Evolutionary conservation across 192 early-diverging fungal genomes (phyloP), one percentile per base, ranked within the genome.

Genomic region (Backusella parvicylindrica): DNA sequence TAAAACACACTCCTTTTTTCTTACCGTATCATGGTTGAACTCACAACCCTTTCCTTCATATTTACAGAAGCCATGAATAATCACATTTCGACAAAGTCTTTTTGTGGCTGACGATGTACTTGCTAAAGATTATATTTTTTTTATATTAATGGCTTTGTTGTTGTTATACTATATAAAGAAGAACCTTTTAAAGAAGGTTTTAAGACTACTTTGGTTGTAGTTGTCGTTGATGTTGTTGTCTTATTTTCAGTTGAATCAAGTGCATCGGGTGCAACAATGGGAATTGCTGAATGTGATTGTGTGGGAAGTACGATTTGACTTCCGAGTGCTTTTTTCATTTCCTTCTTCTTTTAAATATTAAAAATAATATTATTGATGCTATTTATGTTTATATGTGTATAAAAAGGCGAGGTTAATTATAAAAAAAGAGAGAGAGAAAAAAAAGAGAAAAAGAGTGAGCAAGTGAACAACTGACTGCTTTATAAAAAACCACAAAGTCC

Each of bases 1-100:
- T 23, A 21, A 21, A 50, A 23, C 2, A 23, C 8, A 60, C 2
- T 12, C 26, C 26, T 2, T 60, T 56, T 28, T n/a, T 73, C 86
- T 78, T 86, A 91, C 92, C 43, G 75, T 72, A 40, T 92, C 90
- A 75, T 96, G 94, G 74, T 89, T 92, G 81, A 92, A 96, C 83
- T 92, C 91, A 81, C 94, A 96, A 3, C 94, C 93, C 66, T 89
- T 89, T 72, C 85, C 84, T 82, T 96, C 93, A 74, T 84, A 94
- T 78, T 95, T 93, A 83, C 94, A 96, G 71, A 85, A 91, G 3
- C 94, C 94, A 84, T 93, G 91, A 75, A 94, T 94, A 53, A 94
- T 86, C 64, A 94, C 84, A 81, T 94, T 93, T 53, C 91, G 86
- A 80, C 93, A 94, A 30, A 84, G 83, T 65, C 90, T 83, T 70